phyloP scores from a whole-genome alignment of 106 monocot genomes.

The Chionographis japonica region DNA sequence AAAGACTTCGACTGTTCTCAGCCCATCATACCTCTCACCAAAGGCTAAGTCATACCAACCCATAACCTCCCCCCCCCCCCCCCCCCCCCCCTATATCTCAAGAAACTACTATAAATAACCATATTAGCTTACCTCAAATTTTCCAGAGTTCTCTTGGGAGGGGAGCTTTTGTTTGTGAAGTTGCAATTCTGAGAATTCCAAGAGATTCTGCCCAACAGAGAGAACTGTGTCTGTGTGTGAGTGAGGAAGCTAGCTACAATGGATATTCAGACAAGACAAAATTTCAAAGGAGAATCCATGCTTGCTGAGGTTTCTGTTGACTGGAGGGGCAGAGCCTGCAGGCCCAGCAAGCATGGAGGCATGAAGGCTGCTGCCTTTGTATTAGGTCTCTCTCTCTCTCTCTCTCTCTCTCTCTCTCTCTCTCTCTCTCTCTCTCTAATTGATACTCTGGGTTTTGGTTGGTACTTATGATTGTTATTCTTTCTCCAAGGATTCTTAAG shows the following conservation, averaged over 20 bases:
- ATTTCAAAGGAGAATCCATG: slow-evolving; percentile 33
- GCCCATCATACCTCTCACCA: slow-evolving; percentile 3
- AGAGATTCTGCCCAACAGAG: slow-evolving; percentile 8
- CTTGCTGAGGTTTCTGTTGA: slow-evolving; percentile 49
- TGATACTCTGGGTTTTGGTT: too few species aligned
- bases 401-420: slow-evolving; percentile 5
- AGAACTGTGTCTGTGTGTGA: background rate
- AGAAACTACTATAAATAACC: slow-evolving; percentile 51
- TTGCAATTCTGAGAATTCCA: slow-evolving; percentile 12
- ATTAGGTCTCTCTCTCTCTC: slow-evolving; percentile 40
- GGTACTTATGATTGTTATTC: too few species aligned
- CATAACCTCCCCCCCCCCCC: background rate
- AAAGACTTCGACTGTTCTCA: slow-evolving; percentile 6
- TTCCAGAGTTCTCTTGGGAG: slow-evolving; percentile 11
- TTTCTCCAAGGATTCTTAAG: too few species aligned
- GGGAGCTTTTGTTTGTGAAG: background rate
- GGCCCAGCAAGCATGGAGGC: slow-evolving; percentile 65
- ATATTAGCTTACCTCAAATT: slow-evolving; percentile 14
- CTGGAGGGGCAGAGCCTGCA: slow-evolving; percentile 72
- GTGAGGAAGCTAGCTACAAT: slow-evolving; percentile 8
- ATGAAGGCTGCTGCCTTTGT: slow-evolving; percentile 73
- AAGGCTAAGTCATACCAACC: background rate
- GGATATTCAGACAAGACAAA: slow-evolving; percentile 36
- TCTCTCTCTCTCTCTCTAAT: too few species aligned
- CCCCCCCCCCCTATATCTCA: background rate